Conservation (phyloP, 148 eudicot species). For the Camellia lanceoleosa region DNA sequence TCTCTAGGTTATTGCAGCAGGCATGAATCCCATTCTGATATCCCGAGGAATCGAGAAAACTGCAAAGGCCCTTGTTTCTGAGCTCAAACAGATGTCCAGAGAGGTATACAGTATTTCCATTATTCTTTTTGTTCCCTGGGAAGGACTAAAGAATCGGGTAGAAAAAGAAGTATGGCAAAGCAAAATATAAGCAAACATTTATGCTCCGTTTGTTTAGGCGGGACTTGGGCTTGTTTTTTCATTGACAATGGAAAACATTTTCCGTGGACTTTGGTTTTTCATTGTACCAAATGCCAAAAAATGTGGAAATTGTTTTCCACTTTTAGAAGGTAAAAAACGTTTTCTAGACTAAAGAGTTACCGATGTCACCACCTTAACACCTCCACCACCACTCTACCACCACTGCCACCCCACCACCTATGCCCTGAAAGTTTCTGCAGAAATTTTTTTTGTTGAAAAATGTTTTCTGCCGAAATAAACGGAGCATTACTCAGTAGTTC, state of each 20-base stretch:
- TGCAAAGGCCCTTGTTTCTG: conserved; percentile 68
- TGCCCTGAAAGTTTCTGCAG: conserved; percentile 51
- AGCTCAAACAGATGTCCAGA: conserved; percentile 36
- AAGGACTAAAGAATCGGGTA: background rate
- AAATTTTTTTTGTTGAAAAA: conserved; percentile 55
- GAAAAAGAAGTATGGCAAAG: background rate
- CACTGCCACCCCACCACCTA: conserved; percentile 78
- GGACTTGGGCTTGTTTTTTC: background rate
- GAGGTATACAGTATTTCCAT: too few relatives aligned
- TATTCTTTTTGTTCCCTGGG: background rate
- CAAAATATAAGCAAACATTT: background rate
- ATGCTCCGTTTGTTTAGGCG: background rate
- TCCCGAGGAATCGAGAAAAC: conserved; percentile 84
- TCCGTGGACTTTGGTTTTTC: too few relatives aligned
- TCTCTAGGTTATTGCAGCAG: conserved; percentile 37
- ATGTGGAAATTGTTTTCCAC: too few relatives aligned
- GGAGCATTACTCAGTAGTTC: too few relatives aligned
- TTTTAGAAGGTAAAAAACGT: too few relatives aligned
- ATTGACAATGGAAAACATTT: background rate
- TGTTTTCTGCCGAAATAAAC: too few relatives aligned
- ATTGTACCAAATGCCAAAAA: too few relatives aligned
- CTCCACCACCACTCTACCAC: conserved; percentile 47
- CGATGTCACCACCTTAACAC: conserved; percentile 52
- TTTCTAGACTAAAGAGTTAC: too few relatives aligned
- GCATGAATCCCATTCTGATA: conserved; percentile 61